A percentile compares a stretch with the other conserved stretches of the same genome.
These are phyloP conservation scores for Tetradesmus lagerheimii DNA, from an alignment of 139 green algal genomes.

Conservation along the genomic window DNA sequence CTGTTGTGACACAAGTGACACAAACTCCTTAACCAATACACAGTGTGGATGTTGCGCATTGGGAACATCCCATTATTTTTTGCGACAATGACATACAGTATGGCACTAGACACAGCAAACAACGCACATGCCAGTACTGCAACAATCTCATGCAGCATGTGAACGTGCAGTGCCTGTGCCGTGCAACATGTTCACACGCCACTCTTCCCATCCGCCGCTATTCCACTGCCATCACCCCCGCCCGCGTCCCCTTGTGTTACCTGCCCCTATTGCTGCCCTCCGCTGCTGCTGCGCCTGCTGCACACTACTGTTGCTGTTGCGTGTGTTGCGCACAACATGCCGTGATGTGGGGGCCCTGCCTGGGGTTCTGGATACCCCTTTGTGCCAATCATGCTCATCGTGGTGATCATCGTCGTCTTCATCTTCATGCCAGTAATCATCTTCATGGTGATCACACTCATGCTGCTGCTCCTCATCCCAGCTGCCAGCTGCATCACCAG, in stretches of 20 bases:
- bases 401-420: conserved; percentile 9
- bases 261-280: not conserved
- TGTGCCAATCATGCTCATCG: conserved; percentile 17
- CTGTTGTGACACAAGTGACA: too few species aligned
- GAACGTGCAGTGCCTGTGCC: too few species aligned
- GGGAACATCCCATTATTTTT: too few species aligned
- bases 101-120: too few species aligned
- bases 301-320: not conserved
- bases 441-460: conserved; percentile 5
- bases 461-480: not conserved
- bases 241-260: not conserved
- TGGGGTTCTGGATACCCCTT: conserved; percentile 15
- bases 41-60: too few species aligned
- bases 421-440: not conserved
- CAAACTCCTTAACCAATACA: too few species aligned
- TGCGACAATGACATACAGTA: too few species aligned
- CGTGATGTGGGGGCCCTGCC: conserved; percentile 7
- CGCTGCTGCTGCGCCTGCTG: conserved; percentile 7
- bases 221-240: too few species aligned
- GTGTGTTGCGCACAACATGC: not conserved
- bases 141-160: too few species aligned
- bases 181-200: too few species aligned
- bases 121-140: too few species aligned
- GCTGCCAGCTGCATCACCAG: conserved; percentile 12
- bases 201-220: too few species aligned